Evolutionary conservation across 2,329 filamentous ascomycete genomes (phyloP), one percentile per base, ranked within the genome.

Genomic region (Arthrobotrys sinensis): DNA sequence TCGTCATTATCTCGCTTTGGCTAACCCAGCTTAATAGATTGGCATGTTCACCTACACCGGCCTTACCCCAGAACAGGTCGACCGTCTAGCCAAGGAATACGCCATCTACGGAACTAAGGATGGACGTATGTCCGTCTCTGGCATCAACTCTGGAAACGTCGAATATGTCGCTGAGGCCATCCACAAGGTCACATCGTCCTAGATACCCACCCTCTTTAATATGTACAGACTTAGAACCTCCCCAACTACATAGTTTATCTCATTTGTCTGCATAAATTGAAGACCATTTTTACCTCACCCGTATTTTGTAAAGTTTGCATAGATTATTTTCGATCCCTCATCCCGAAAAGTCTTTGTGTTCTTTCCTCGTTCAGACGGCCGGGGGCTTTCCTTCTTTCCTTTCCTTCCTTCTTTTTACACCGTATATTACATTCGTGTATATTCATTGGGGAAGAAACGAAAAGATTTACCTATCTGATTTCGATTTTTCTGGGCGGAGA

Each of bases 1-100:
- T n/a, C 4, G 4, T 43, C 53, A 34, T 21, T 24, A 4, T 21
- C 7, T 3, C 7, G 6, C 34, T 63, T 19, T 60, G 14, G n/a
- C 52, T 50, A 43, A 60, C 36, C 32, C 12, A 36, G 14, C 28
- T 69, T 14, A 32, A 19, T 66, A 79, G 76, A 99, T 99, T 83
- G 96, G 96, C 86, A 99, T 99, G 96, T 99, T 99, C 87, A 95
- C 91, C 85, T 99, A 81, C 85, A 96, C 93, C 0, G 93, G 93
- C 11, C 85, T 96, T 84, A 89, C 85, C 11, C 92, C 94, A 86
- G 84, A 89, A 79, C 93, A 96, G 84, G 93, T 95, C 6, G 62
- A 64, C 55, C 76, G 76, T 36, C 69, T 79, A 4, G 70, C 69
- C 12, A 60, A 75, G 38, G 76, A 79, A 88, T 93, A 96, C 89